Conservation (phyloP, 2,329 filamentous ascomycete genomes). For the Ceratocystis destructans region DNA sequence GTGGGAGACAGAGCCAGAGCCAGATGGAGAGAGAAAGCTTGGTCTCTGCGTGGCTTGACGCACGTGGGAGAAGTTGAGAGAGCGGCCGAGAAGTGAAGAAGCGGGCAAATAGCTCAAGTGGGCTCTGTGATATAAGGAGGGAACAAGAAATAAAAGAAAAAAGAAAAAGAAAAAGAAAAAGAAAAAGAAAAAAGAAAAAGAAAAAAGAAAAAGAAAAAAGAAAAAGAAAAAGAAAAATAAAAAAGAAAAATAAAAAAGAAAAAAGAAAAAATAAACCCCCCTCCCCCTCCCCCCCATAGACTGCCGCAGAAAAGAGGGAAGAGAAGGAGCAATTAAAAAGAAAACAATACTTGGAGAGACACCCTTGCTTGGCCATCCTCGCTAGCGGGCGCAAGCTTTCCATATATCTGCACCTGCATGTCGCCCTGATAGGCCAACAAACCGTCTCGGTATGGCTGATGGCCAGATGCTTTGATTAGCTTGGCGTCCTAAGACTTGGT, state of each 20-base stretch:
- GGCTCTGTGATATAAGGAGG: too few species aligned
- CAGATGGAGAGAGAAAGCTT: too few species aligned
- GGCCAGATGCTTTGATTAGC: not conserved
- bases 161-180: not conserved
- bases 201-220: too few species aligned
- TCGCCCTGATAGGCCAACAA: not conserved
- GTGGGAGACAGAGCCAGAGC: not conserved
- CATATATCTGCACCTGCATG: not conserved
- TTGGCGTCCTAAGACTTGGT: too few species aligned
- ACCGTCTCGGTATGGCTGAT: not conserved
- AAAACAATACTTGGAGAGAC: not conserved
- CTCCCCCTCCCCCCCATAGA: not conserved
- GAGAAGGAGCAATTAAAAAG: not conserved
- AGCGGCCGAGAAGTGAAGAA: not conserved
- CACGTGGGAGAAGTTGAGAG: not conserved
- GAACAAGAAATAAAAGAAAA: not conserved
- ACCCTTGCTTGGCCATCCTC: not conserved
- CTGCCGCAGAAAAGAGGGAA: not conserved
- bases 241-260: too few species aligned
- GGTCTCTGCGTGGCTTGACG: not conserved
- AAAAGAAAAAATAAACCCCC: too few species aligned
- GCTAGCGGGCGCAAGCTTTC: not conserved
- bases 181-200: too few species aligned
- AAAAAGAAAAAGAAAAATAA: too few species aligned
- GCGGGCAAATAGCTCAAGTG: too few species aligned